Percentiles rank a stretch among this genome's conserved stretches.
phyloP scores from a whole-genome alignment of 805 yeast genomes.

The Lipomyces starkeyi region DNA sequence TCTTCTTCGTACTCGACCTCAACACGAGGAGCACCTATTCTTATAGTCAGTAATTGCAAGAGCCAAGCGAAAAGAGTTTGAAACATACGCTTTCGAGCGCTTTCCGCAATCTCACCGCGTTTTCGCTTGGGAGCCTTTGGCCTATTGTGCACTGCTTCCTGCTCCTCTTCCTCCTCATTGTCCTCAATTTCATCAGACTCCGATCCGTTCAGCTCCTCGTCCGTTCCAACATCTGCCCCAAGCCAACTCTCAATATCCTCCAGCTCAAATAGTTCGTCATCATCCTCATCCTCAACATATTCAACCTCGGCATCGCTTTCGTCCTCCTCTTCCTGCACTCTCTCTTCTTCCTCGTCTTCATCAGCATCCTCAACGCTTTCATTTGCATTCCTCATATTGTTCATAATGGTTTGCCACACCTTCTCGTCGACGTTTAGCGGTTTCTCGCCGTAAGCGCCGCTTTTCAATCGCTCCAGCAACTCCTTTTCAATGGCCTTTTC shows the following conservation, averaged over 20 bases:
- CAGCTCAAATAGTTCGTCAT: slow-evolving; percentile 59
- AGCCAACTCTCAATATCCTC: slow-evolving; percentile 96
- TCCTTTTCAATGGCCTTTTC: slow-evolving; percentile 97
- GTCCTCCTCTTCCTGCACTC: slow-evolving; percentile 53
- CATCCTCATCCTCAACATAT: slow-evolving; percentile 87
- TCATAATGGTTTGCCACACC: slow-evolving; percentile 93
- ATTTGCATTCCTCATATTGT: slow-evolving; percentile 57
- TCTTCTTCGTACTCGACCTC: slow-evolving; percentile 88
- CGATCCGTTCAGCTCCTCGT: slow-evolving; percentile 32
- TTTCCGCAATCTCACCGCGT: slow-evolving; percentile 13
- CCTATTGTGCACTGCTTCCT: neutral
- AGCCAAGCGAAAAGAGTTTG: neutral
- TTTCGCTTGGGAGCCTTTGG: slow-evolving; percentile 57
- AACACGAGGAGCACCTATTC: slow-evolving; percentile 56
- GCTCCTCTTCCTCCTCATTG: slow-evolving; percentile 51
- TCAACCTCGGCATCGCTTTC: slow-evolving; percentile 66
- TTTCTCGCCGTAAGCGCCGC: slow-evolving; percentile 98
- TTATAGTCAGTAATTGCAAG: neutral
- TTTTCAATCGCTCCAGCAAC: slow-evolving; percentile 88
- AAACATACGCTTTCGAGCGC: slow-evolving; percentile 33
- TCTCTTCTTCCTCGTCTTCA: slow-evolving; percentile 58
- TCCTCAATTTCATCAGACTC: slow-evolving; percentile 47
- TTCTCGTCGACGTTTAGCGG: slow-evolving; percentile 96
- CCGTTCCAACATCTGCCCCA: slow-evolving; percentile 52
- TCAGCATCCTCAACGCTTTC: slow-evolving; percentile 70